phyloP scores from a whole-genome alignment of 345 rosid genomes.

The Nasturtium officinale region DNA sequence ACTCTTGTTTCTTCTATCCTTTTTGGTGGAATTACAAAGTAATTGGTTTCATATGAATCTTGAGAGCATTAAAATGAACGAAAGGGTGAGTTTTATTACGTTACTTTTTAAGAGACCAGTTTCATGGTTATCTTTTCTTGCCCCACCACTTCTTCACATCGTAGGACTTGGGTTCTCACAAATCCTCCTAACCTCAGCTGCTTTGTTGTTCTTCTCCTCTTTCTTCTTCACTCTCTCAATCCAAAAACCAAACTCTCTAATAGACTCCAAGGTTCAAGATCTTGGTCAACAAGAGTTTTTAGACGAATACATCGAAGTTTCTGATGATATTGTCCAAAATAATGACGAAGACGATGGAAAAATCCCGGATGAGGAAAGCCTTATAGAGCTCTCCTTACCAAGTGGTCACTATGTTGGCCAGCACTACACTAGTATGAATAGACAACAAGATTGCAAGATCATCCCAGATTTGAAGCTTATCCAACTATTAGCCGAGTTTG shows the following conservation, averaged over 20 bases:
- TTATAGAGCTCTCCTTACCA: conserved; percentile 75
- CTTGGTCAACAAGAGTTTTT: conserved; percentile 43
- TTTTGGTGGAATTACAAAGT: conserved; percentile 31
- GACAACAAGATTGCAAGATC: conserved; percentile 19
- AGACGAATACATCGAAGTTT: neutral
- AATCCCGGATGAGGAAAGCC: conserved; percentile 72
- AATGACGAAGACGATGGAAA: conserved; percentile 43
- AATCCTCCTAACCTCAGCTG: conserved; percentile 43
- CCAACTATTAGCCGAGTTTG: conserved; percentile 59
- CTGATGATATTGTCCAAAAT: neutral
- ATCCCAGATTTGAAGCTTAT: conserved; percentile 47
- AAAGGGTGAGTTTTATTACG: conserved; percentile 39
- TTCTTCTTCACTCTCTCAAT: conserved; percentile 36
- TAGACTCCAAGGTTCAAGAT: conserved; percentile 27
- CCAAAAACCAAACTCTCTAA: conserved; percentile 34
- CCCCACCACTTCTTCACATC: conserved; percentile 39
- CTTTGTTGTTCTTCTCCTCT: conserved; percentile 45
- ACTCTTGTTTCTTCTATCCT: conserved; percentile 37
- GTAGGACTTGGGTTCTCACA: conserved; percentile 44
- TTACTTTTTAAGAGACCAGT: conserved; percentile 44
- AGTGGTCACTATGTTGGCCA: conserved; percentile 59
- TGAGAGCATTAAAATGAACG: conserved; percentile 30
- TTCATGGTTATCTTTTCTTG: conserved; percentile 45
- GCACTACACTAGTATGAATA: conserved; percentile 8
- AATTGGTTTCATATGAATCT: conserved; percentile 41